Base-by-base conservation (phyloP, 2,329 filamentous ascomycete species). In the Penicillium corylophilum region DNA sequence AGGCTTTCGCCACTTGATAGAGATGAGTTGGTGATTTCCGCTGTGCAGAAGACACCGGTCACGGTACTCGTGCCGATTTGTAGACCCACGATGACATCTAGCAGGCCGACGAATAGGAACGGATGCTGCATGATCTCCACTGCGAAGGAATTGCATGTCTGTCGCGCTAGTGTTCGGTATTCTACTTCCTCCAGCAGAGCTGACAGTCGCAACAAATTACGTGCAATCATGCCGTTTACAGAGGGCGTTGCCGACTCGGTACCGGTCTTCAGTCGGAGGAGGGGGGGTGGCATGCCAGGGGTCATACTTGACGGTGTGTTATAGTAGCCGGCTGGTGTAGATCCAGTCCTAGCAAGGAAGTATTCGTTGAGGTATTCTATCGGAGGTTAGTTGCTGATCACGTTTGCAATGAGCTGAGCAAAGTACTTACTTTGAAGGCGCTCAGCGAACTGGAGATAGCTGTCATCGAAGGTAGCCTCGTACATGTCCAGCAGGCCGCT, bases 171-270 rank as follows among this genome's bases (percentile, higher is more conserved):
- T 46, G 77, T 75, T 0, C 79, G 79, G 64, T 90, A 92, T 2
- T 72, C 70, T 2, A 83, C 74, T 57, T 90, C 84, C 42, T 83
- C 82, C 0, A 95, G 77, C 1, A 95, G 70, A 5, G 81, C 80
- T 12, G 84, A 84, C 4, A 97, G 82, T 0, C 90, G 85, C 73
- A 94, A 88, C n/a, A 97, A 77, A 66, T 97, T 97, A 15, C 83
- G 81, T 0, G 90, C 89, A n/a, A 88, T 88, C 5, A 93, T 82
- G 35, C 90, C 90, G 67, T 99, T 99, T 46, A 89, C 88, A 0
- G 90, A 94, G 0, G 94, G 94, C 54, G 94, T 87, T 1, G 90
- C 87, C 5, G 90, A 90, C 71, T 99, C 94, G 82, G 96, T 96
- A 58, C 91, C 94, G 56, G 95, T 90, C 73, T 99, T 99, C 44